A percentile compares a stretch with the other conserved stretches of the same genome.
Evolutionary conservation across 2,329 filamentous ascomycete genomes (phyloP).

Genomic region (Leptographium lundbergii): DNA sequence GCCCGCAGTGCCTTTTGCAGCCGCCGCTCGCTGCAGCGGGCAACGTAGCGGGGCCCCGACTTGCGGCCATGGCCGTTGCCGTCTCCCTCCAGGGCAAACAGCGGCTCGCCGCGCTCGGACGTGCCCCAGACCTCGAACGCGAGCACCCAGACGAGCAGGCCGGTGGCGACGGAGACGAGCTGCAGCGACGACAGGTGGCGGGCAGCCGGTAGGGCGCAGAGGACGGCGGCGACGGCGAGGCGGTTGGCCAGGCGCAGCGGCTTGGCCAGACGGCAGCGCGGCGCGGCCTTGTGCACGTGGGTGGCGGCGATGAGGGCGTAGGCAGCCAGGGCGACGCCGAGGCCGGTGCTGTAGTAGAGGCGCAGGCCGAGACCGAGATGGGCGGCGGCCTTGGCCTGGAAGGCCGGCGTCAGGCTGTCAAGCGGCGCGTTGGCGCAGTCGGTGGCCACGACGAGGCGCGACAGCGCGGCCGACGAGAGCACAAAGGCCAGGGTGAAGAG

Average conservation of each 20-base stretch:
- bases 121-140: slow-evolving; percentile 36
- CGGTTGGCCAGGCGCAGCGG: slow-evolving; percentile 38
- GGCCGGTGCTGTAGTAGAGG: slow-evolving; percentile 53
- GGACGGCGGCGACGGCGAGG: slow-evolving; percentile 31
- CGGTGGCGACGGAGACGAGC: slow-evolving; percentile 31
- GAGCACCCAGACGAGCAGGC: slow-evolving; percentile 31
- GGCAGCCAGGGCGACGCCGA: slow-evolving; percentile 39
- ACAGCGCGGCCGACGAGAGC: slow-evolving; percentile 43
- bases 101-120: slow-evolving; percentile 30
- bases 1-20: slow-evolving; percentile 19
- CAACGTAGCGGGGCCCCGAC: slow-evolving; percentile 29
- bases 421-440: slow-evolving; percentile 36
- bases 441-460: slow-evolving; percentile 44
- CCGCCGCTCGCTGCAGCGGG: slow-evolving; percentile 25
- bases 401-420: slow-evolving; percentile 36
- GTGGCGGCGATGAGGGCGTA: slow-evolving; percentile 42
- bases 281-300: slow-evolving; percentile 42
- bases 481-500: slow-evolving; percentile 52
- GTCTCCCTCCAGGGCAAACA: slow-evolving; percentile 29
- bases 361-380: slow-evolving; percentile 40
- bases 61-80: too few species aligned
- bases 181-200: slow-evolving; percentile 30
- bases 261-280: slow-evolving; percentile 36
- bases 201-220: slow-evolving; percentile 43
- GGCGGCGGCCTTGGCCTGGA: slow-evolving; percentile 32